Evolutionary conservation across 2,329 filamentous ascomycete genomes (phyloP).

Genomic region (Verticillium albo-atrum): DNA sequence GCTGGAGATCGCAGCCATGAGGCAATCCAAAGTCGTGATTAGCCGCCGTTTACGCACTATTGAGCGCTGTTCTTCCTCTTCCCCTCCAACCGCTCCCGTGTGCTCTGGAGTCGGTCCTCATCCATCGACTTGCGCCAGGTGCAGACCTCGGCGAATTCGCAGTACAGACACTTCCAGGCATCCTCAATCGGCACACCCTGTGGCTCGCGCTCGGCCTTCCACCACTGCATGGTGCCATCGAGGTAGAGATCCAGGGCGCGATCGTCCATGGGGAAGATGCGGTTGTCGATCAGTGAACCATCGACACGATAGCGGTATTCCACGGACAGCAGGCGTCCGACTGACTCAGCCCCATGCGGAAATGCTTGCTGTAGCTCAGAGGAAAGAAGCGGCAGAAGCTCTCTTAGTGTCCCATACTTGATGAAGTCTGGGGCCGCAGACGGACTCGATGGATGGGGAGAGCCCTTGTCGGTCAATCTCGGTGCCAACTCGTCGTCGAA

Average conservation of each 20-base stretch:
- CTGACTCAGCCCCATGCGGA: slow-evolving; percentile 39
- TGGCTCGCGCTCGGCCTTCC: slow-evolving; percentile 70
- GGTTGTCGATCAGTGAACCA: slow-evolving; percentile 48
- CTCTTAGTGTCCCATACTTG: slow-evolving; percentile 42
- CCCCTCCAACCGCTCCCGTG: not conserved
- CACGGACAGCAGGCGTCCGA: slow-evolving; percentile 48
- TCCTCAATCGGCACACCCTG: slow-evolving; percentile 78
- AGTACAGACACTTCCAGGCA: slow-evolving; percentile 80
- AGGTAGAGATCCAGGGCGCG: slow-evolving; percentile 62
- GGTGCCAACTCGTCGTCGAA: not conserved
- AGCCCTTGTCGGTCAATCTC: not conserved
- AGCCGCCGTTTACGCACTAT: not conserved
- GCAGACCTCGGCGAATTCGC: slow-evolving; percentile 77
- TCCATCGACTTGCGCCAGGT: slow-evolving; percentile 72
- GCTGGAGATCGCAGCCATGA: too few relatives aligned
- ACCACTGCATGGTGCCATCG: slow-evolving; percentile 73
- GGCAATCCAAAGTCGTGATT: too few relatives aligned
- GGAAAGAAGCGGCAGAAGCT: slow-evolving; percentile 40
- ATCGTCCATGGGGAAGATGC: slow-evolving; percentile 64
- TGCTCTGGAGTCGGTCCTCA: slow-evolving; percentile 40
- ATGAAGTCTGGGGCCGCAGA: slow-evolving; percentile 27
- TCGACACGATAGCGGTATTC: slow-evolving; percentile 50
- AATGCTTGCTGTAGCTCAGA: slow-evolving; percentile 48
- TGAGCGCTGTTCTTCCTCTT: not conserved
- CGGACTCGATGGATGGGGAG: not conserved